Conservation (phyloP, 345 rosid genomes). For the Hibiscus tridactylites region DNA sequence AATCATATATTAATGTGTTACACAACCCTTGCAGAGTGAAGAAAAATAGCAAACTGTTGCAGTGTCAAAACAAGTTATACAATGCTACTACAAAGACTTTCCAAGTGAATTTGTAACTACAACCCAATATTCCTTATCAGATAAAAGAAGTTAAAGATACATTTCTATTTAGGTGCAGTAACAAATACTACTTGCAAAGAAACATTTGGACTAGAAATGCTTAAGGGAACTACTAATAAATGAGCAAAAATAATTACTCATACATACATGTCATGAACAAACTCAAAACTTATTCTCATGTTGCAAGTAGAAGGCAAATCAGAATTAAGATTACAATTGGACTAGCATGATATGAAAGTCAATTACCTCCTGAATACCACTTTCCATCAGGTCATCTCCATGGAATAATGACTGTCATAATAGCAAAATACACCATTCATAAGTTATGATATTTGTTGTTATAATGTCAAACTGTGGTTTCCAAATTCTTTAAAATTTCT, state of each 20-base stretch:
- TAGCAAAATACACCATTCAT: conserved; percentile 17
- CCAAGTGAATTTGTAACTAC: neutral
- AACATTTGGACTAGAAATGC: neutral
- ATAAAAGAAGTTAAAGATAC: neutral
- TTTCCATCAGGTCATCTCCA: conserved; percentile 75
- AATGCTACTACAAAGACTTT: neutral
- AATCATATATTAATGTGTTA: neutral
- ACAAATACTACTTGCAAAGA: neutral
- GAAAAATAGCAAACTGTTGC: neutral
- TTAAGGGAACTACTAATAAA: neutral
- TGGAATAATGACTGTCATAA: conserved; percentile 58
- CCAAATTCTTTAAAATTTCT: neutral
- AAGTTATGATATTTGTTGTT: neutral
- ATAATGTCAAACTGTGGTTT: neutral
- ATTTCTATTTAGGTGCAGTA: neutral
- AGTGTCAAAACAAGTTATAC: neutral
- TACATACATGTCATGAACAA: neutral
- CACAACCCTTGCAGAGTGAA: neutral
- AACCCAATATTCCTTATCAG: neutral
- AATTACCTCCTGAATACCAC: conserved; percentile 80
- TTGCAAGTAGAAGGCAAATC: neutral
- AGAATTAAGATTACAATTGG: conserved; percentile 11
- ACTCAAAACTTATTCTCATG: neutral
- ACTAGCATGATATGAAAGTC: conserved; percentile 10
- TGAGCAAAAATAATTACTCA: neutral